Evolutionary conservation across 1,139 yeast genomes (phyloP).

Genomic region (Yamadazyma conglobata): DNA sequence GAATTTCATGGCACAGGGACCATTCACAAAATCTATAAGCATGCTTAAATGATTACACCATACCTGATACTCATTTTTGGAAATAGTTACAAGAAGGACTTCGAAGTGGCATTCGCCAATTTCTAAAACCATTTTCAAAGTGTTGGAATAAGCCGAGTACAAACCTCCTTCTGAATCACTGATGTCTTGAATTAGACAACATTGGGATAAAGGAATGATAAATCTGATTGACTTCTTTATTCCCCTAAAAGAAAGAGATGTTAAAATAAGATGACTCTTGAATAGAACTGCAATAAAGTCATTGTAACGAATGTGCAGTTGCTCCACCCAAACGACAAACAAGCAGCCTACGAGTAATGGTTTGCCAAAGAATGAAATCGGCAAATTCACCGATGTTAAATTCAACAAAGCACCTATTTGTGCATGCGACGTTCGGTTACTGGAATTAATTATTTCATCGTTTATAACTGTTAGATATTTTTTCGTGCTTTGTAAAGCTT

Average conservation of each 20-base stretch:
- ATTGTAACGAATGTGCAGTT: constrained; percentile 13
- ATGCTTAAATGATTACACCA: constrained; percentile 41
- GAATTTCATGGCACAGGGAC: constrained; percentile 36
- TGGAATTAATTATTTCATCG: constrained; percentile 12
- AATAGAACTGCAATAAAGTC: constrained; percentile 43
- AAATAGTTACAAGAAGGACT: constrained; percentile 35
- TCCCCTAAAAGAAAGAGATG: constrained; percentile 11
- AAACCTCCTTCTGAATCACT: constrained; percentile 36
- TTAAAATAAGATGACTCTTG: constrained; percentile 46
- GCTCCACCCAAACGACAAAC: constrained; percentile 35
- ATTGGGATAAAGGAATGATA: constrained; percentile 45
- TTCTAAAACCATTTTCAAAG: constrained; percentile 48
- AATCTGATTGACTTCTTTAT: constrained; percentile 33
- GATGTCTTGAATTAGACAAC: constrained; percentile 21
- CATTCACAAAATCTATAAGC: constrained; percentile 37
- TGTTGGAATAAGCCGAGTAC: constrained; percentile 24
- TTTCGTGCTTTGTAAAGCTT: constrained; percentile 16
- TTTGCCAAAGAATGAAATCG: constrained; percentile 36
- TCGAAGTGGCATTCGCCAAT: constrained; percentile 40
- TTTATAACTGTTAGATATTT: constrained; percentile 27
- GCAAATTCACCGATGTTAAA: neutral
- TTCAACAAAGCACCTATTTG: too few species aligned
- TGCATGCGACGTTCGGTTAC: too few species aligned
- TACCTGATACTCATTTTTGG: constrained; percentile 27
- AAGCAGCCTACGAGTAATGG: constrained; percentile 39